Percentiles rank a stretch among this genome's conserved stretches.
Conservation (phyloP, 2,329 filamentous ascomycete genomes). For the Alternaria brassicae region DNA sequence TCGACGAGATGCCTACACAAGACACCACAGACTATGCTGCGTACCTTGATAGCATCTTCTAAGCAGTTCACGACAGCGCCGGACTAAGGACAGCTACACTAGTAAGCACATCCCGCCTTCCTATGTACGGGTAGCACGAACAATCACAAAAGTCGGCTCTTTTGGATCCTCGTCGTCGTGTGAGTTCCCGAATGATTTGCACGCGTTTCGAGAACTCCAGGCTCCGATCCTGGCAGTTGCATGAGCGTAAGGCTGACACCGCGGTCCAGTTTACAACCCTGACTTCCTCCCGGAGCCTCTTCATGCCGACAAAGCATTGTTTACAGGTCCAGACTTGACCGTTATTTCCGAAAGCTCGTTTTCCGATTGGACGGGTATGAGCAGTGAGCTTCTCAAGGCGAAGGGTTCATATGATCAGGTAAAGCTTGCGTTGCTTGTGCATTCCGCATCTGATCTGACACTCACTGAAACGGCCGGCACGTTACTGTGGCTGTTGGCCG, state of each 20-base stretch:
- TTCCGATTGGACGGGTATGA: slow-evolving; percentile 18
- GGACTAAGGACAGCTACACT: slow-evolving; percentile 37
- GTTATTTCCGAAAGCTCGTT: slow-evolving; percentile 34
- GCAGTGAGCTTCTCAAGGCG: slow-evolving; percentile 14
- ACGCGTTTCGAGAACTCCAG: slow-evolving; percentile 9
- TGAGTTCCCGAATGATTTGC: slow-evolving; percentile 15
- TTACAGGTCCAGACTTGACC: slow-evolving; percentile 19
- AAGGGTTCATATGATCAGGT: slow-evolving; percentile 21
- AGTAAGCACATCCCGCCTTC: slow-evolving; percentile 29
- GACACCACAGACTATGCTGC: slow-evolving; percentile 25
- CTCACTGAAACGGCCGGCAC: slow-evolving; percentile 17
- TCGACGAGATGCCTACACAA: slow-evolving; percentile 55
- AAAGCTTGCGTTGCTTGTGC: slow-evolving; percentile 27
- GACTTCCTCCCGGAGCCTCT: slow-evolving; percentile 28
- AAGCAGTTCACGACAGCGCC: slow-evolving; percentile 22
- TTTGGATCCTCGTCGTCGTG: slow-evolving; percentile 15
- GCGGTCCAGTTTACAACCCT: slow-evolving; percentile 34
- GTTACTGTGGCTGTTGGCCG: slow-evolving; percentile 22
- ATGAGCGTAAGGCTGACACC: slow-evolving; percentile 30
- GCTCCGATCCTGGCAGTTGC: slow-evolving; percentile 32
- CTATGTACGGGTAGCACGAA: slow-evolving; percentile 11
- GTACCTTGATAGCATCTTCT: slow-evolving; percentile 31
- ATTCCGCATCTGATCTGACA: slow-evolving; percentile 27
- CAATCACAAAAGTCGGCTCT: slow-evolving; percentile 8
- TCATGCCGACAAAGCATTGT: slow-evolving; percentile 23